Percentiles rank a stretch among this genome's conserved stretches.
Conservation (phyloP, 208 protist genomes). For the Naegleria gruberi region DNA sequence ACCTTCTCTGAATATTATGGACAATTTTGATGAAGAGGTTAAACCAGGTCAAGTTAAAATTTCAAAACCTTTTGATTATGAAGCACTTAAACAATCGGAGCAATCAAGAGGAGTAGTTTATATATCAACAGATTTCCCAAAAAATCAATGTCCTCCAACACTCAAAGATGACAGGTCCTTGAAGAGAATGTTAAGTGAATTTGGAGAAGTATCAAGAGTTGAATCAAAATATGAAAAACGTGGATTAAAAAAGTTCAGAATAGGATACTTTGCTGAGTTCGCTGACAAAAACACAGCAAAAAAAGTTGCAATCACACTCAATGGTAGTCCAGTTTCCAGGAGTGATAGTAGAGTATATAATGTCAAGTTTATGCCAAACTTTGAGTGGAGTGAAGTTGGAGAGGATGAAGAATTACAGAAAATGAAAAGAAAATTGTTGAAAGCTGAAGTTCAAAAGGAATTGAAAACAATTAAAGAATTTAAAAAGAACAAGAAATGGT, state of each 20-base stretch:
- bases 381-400: neutral
- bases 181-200: neutral
- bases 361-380: neutral
- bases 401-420: neutral
- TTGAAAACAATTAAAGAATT: neutral
- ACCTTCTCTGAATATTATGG: neutral
- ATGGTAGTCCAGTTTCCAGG: neutral
- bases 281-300: constrained; percentile 9
- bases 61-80: neutral
- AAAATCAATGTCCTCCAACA: neutral
- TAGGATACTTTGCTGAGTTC: neutral
- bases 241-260: neutral
- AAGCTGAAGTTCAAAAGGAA: neutral
- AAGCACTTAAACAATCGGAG: neutral
- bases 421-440: neutral
- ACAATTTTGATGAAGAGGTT: neutral
- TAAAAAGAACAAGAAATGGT: neutral
- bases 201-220: neutral
- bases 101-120: neutral
- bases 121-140: neutral
- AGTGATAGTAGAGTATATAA: neutral
- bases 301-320: neutral
- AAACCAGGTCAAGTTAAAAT: neutral
- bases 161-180: neutral
- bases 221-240: neutral